A percentile compares a stretch with the other conserved stretches of the same genome.
Evolutionary conservation across 768 basidiomycete species (phyloP).

Genomic region (Kwoniella sp.): DNA sequence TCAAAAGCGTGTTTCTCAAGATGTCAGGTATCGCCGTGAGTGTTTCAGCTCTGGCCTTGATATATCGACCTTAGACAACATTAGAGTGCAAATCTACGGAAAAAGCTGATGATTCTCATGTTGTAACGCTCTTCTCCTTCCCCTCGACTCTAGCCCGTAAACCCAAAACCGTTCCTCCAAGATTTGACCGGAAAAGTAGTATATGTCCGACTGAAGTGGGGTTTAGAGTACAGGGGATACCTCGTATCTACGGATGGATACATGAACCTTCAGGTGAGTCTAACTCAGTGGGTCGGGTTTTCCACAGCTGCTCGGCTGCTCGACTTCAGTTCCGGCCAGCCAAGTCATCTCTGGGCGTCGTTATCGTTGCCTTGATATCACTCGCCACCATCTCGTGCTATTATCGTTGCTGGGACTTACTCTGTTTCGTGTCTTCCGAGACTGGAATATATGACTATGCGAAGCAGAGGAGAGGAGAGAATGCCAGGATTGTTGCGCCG

Average conservation of each 20-base stretch:
- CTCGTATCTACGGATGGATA: slow-evolving; percentile 98
- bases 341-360: too few relatives aligned
- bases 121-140: neutral
- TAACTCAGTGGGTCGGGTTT: too few relatives aligned
- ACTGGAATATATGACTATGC: too few relatives aligned
- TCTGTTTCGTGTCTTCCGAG: too few relatives aligned
- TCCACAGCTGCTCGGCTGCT: neutral
- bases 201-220: slow-evolving; percentile 96
- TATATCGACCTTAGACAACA: too few relatives aligned
- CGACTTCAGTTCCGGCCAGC: too few relatives aligned
- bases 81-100: too few relatives aligned
- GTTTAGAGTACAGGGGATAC: slow-evolving; percentile 98
- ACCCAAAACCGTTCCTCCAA: slow-evolving; percentile 98
- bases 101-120: neutral
- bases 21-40: slow-evolving; percentile 47
- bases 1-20: slow-evolving; percentile 1
- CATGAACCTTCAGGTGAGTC: slow-evolving; percentile 93
- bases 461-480: too few relatives aligned
- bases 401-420: too few relatives aligned
- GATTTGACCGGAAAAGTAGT: slow-evolving; percentile 97
- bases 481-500: too few relatives aligned
- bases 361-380: too few relatives aligned
- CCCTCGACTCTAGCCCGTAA: slow-evolving; percentile 65
- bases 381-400: too few relatives aligned
- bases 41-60: neutral